Base-by-base conservation (phyloP, 805 yeast species). In the Millerago galiae region DNA sequence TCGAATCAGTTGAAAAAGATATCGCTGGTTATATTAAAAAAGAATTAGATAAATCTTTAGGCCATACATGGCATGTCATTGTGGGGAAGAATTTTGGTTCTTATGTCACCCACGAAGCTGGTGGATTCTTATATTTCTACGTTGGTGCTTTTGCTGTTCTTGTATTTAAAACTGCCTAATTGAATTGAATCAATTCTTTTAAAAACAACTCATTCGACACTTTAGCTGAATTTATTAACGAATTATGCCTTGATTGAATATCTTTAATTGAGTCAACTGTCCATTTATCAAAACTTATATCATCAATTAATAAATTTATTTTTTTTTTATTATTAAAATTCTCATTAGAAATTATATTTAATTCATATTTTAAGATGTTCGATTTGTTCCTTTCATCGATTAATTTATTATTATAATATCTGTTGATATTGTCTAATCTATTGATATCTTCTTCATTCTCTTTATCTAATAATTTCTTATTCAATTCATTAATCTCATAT, bases 61-160 rank as follows among this genome's bases (percentile, higher is more conserved):
- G 90, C 0, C 73, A 79, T 25, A 76, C 86, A 32, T 85, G 93
- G 95, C 91, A 85, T 58, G 86, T 82, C 3, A 72, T 85, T 38
- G 89, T 83, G 41, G 95, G 93, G 10, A 81, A 77, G 59, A 80
- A 79, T 52, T 85, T 84, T 61, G 91, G 93, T 4, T 75, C 83
- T 38, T 83, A 80, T 57, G 88, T 85, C 15, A 81, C 90, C 11
- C 93, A 85, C 56, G 86, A 83, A 60, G 77, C 77, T 50, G 90
- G 89, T 1, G 71, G 69, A 53, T 85, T 85, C 54, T 67, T 79
- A 11, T 84, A 85, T 55, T 82, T 79, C 55, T 84, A 83, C 63
- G 69, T 82, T 50, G 90, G 79, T 29, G 76, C 77, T 34, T 63
- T 74, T 41, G 93, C 93, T 4, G 72, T 81, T 51, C 65, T 84